Percentiles rank a stretch among this genome's conserved stretches.
phyloP scores from a whole-genome alignment of 352 stramenopile species.

The Plasmopara muralis region DNA sequence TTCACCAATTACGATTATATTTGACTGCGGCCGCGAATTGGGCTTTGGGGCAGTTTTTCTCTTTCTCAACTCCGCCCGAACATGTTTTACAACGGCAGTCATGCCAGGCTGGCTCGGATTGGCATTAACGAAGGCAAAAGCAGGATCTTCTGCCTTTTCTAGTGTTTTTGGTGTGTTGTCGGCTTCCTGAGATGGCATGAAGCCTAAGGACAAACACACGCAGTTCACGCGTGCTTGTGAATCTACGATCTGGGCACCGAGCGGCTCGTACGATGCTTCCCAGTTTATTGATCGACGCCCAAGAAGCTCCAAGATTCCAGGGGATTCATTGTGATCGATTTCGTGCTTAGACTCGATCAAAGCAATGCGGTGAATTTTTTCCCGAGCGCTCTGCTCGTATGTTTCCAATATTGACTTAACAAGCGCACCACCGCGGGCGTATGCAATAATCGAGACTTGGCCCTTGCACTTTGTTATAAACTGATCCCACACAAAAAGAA shows the following conservation, averaged over 20 bases:
- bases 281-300: conserved; percentile 84
- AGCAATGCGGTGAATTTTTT: conserved; percentile 76
- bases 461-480: conserved; percentile 77
- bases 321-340: conserved; percentile 73
- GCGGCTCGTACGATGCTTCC: conserved; percentile 77
- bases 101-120: conserved; percentile 76
- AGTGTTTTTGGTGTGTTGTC: conserved; percentile 66
- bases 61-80: conserved; percentile 54
- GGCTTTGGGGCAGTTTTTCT: conserved; percentile 35
- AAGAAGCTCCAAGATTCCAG: conserved; percentile 72
- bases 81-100: conserved; percentile 78
- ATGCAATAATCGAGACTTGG: conserved; percentile 82
- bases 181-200: conserved; percentile 60
- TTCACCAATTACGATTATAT: conserved; percentile 84
- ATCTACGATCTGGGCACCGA: conserved; percentile 81
- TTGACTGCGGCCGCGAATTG: conserved; percentile 58
- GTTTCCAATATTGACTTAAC: conserved; percentile 82
- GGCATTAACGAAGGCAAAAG: conserved; percentile 75
- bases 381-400: conserved; percentile 59
- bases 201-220: conserved; percentile 79
- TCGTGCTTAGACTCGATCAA: conserved; percentile 87
- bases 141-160: conserved; percentile 73
- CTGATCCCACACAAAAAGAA: conserved; percentile 84
- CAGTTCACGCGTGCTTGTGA: conserved; percentile 81
- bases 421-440: conserved; percentile 67